These are phyloP conservation scores for Pouteria glomerata DNA, from an alignment of 148 eudicot genomes.

Conservation along the genomic window DNA sequence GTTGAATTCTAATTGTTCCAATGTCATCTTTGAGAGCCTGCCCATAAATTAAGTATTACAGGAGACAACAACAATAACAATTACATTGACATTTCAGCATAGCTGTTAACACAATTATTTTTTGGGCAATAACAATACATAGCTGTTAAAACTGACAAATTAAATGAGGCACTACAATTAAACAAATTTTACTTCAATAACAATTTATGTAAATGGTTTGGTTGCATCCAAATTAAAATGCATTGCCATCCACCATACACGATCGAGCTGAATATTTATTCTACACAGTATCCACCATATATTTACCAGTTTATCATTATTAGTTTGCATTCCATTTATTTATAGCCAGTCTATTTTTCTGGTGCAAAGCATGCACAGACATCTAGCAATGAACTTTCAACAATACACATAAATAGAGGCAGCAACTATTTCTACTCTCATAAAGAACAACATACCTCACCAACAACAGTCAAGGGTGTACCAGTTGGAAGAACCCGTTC, in stretches of 20 bases:
- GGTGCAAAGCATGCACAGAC: neutral
- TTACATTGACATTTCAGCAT: too few relatives aligned
- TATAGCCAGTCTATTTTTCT: neutral
- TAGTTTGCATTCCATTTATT: neutral
- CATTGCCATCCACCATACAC: neutral
- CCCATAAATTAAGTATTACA: constrained; percentile 1
- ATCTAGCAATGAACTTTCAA: neutral
- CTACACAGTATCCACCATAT: neutral
- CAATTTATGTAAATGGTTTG: neutral
- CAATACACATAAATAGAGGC: neutral
- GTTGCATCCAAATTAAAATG: neutral
- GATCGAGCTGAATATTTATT: neutral
- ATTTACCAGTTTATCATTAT: neutral
- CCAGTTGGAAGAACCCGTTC: constrained; percentile 98
- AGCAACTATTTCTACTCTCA: neutral
- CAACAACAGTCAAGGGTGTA: constrained; percentile 70
- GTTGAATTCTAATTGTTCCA: constrained; percentile 80
- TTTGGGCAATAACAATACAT: too few relatives aligned
- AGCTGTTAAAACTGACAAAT: too few relatives aligned
- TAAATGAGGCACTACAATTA: neutral
- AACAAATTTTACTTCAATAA: neutral
- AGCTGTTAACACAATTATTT: neutral
- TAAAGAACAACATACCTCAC: constrained; percentile 40
- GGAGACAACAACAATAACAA: neutral
- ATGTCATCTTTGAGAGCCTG: constrained; percentile 68